Conservation (phyloP, 345 rosid genomes). For the Eucalyptus dawsonii region DNA sequence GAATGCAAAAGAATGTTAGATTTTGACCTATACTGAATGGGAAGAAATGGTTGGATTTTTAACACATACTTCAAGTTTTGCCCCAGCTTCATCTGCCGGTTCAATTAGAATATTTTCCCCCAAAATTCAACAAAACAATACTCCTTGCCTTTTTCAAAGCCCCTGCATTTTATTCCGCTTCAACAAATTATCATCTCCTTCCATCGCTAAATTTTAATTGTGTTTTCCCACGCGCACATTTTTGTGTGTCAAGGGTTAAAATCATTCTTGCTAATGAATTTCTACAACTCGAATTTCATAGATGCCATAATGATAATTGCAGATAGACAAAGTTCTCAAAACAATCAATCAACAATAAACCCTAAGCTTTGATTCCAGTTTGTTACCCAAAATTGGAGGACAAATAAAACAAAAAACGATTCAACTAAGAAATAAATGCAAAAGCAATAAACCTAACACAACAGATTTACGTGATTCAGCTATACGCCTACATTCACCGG, state of each 20-base stretch:
- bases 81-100: background rate
- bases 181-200: background rate
- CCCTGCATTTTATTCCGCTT: background rate
- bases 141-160: background rate
- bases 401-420: background rate
- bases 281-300: background rate
- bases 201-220: background rate
- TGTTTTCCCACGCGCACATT: background rate
- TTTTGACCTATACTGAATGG: background rate
- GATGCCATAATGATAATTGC: background rate
- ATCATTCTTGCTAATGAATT: background rate
- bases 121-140: background rate
- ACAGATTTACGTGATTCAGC: background rate
- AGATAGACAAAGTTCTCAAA: background rate
- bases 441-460: background rate
- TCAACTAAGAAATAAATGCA: background rate
- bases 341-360: background rate
- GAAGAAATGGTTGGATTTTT: rapidly evolving
- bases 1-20: background rate
- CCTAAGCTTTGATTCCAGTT: background rate
- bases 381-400: background rate
- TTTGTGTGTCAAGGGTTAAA: background rate
- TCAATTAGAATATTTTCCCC: background rate
- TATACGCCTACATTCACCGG: rapidly evolving
- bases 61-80: background rate